Conservation (phyloP, 2,329 filamentous ascomycete species). For the Botrytis cinerea region DNA sequence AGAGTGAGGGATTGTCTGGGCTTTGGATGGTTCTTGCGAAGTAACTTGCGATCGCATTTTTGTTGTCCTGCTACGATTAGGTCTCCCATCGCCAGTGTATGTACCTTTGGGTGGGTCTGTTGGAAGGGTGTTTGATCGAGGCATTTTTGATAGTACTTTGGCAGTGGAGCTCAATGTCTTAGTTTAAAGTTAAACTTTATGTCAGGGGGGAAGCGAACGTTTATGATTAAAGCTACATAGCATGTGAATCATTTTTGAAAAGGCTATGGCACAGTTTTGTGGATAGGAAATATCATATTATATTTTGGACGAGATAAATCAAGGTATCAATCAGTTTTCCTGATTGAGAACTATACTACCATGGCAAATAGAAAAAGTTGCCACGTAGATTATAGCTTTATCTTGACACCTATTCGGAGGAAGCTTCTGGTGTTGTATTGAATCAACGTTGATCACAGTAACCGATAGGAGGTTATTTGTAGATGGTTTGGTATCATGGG, state of each 20-base stretch:
- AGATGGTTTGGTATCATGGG: not conserved
- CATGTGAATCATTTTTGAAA: not conserved
- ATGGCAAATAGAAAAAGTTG: not conserved
- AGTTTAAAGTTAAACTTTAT: not conserved
- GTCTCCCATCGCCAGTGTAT: conserved; percentile 25
- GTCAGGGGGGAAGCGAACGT: not conserved
- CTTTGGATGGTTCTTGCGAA: not conserved
- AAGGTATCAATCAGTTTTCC: not conserved
- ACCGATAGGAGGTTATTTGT: not conserved
- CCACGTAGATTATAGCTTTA: not conserved
- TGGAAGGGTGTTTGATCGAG: conserved; percentile 29
- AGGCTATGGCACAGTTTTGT: not conserved
- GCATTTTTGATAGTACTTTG: conserved; percentile 23
- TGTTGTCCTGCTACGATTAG: not conserved
- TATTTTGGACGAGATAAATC: not conserved
- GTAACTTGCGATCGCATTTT: not conserved
- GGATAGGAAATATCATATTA: not conserved
- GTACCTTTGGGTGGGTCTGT: conserved; percentile 23
- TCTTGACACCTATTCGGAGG: not conserved
- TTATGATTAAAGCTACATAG: not conserved
- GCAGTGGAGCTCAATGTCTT: not conserved
- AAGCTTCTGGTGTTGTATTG: not conserved
- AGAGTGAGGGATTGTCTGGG: not conserved
- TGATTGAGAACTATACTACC: not conserved
- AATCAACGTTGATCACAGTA: not conserved